Base-by-base conservation (phyloP, 352 stramenopile genomes). In the Pythium aristosporum region DNA sequence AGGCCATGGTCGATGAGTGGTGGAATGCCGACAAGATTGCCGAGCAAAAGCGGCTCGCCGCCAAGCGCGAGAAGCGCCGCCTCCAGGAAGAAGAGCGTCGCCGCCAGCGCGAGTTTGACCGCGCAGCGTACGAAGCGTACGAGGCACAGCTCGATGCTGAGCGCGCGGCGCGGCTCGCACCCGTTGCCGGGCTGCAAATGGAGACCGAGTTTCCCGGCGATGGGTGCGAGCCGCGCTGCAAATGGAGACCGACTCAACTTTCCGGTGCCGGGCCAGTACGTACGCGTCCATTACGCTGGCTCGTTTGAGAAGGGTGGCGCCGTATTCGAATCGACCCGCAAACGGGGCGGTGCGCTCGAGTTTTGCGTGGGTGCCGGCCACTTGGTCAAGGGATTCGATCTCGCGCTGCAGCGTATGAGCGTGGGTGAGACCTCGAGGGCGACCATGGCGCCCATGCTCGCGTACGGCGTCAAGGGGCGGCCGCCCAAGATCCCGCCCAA, bases 401-500 rank as follows among this genome's bases (percentile, higher is more conserved):
- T 91, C 7, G 85, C 75, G 15, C 61, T 93, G 49, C 79, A 85
- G 51, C 77, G 74, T 32, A 93, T 93, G 82, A 91, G 80, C 41
- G 69, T 93, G 3, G 85, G 85, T 0, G 85, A 93, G 74, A 93
- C 82, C 1, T 67, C 85, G 20, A 74, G 70, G 28, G 73, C 89
- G 32, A 89, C 79, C 9, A 75, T 89, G 53, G 77, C 71, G 44
- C 82, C 85, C 1, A 78, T 81, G 49, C 69, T 91, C 32, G 85
- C 80, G 15, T 93, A 93, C 55, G 85, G 85, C 3, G 74, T 88
- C n/a, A 86, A 86, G 53, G 85, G 85, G 2, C 66, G 74, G 23
- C 77, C 80, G 10, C 85, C 85, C 25, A 78, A 80, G 47, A 91
- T 93, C 36, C 85, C 85, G 0, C 76, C 78, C 11, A 91, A 84